Evolutionary conservation across 1,284 basidiomycete species (phyloP).

Genomic region (Taiwanofungus camphoratus): DNA sequence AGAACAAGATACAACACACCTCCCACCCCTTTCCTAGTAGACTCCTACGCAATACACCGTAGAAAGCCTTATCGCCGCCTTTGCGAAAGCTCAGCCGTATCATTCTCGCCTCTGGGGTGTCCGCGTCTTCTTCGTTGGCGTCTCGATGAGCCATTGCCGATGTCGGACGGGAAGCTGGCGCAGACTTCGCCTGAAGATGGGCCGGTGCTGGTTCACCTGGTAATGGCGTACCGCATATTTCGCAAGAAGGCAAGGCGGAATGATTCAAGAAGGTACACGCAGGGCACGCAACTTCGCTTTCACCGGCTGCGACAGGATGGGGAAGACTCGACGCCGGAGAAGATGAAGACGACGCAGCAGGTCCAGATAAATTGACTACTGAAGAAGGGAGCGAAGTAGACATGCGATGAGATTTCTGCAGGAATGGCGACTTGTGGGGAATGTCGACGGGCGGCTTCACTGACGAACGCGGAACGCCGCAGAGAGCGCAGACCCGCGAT

Average conservation of each 20-base stretch:
- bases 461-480: constrained; percentile 60
- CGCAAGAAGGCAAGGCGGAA: constrained; percentile 70
- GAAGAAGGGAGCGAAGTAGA: constrained; percentile 34
- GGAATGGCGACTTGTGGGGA: constrained; percentile 20
- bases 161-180: constrained; percentile 50
- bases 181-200: constrained; percentile 43
- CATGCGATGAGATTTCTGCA: constrained; percentile 24
- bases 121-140: constrained; percentile 25
- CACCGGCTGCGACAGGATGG: not conserved
- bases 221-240: constrained; percentile 81
- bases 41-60: constrained; percentile 72
- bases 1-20: constrained; percentile 32
- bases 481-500: constrained; percentile 63
- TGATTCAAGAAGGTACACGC: constrained; percentile 94
- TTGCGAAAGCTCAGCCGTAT: constrained; percentile 86
- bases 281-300: constrained; percentile 56
- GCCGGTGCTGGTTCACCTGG: constrained; percentile 25
- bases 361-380: constrained; percentile 19
- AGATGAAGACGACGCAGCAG: constrained; percentile 23
- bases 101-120: constrained; percentile 27
- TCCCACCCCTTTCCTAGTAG: constrained; percentile 82
- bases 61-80: constrained; percentile 85
- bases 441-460: constrained; percentile 17
- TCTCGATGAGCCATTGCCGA: constrained; percentile 41
- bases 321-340: constrained; percentile 13